Conservation (phyloP, 805 yeast genomes). For the Babjeviella inositovora region DNA sequence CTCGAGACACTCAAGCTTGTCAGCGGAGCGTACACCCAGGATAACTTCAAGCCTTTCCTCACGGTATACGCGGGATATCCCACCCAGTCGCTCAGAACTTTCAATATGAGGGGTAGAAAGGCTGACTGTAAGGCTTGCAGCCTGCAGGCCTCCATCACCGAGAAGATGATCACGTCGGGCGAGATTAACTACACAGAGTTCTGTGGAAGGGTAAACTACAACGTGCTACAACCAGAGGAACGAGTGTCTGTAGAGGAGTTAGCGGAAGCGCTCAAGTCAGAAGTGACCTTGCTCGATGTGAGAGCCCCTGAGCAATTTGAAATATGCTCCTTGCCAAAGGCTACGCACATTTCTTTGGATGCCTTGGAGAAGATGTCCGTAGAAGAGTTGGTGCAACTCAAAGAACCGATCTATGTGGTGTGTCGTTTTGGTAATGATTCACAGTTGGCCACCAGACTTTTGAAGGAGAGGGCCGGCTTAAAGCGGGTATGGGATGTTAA, state of each 20-base stretch:
- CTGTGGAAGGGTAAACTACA: constrained; percentile 47
- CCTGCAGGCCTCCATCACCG: constrained; percentile 28
- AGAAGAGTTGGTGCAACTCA: constrained; percentile 9
- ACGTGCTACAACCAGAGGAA: constrained; percentile 23
- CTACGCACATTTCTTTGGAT: constrained; percentile 51
- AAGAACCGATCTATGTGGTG: constrained; percentile 30
- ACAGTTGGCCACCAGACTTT: constrained; percentile 46
- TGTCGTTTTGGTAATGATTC: constrained; percentile 92
- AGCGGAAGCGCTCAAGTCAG: constrained; percentile 3
- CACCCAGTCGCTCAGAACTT: constrained; percentile 47
- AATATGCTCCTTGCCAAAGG: constrained; percentile 41
- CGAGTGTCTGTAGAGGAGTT: constrained; percentile 29
- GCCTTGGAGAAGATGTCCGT: constrained; percentile 16
- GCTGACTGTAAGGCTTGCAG: constrained; percentile 52
- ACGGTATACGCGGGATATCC: constrained; percentile 55
- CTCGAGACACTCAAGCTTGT: constrained; percentile 69
- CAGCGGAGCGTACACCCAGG: constrained; percentile 31
- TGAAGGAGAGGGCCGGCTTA: constrained; percentile 34
- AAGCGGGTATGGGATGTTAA: constrained; percentile 41
- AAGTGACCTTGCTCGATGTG: constrained; percentile 47
- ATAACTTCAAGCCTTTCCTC: constrained; percentile 52
- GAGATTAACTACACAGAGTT: constrained; percentile 50
- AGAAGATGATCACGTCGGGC: constrained; percentile 23
- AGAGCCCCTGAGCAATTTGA: constrained; percentile 66
- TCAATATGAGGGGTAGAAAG: constrained; percentile 66